Conservation (phyloP, 106 monocot genomes). For the Hemerocallis citrina region DNA sequence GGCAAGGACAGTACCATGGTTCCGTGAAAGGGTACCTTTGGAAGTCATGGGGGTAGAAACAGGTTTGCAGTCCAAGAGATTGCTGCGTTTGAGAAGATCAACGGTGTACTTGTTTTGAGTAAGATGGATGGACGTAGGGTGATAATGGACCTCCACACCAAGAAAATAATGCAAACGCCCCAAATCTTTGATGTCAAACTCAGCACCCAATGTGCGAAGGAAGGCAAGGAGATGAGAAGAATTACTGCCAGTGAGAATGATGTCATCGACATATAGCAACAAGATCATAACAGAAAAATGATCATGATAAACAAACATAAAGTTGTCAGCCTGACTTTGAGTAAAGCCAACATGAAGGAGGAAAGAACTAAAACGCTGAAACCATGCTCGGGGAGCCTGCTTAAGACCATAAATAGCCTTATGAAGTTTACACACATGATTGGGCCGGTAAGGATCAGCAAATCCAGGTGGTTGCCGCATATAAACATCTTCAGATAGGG, state of each 20-base stretch:
- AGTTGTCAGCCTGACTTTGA: neutral
- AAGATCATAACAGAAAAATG: neutral
- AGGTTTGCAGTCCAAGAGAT: neutral
- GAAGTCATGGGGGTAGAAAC: neutral
- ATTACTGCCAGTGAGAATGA: neutral
- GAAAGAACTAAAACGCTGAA: neutral
- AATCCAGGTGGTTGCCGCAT: neutral
- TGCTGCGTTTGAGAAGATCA: neutral
- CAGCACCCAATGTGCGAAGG: neutral
- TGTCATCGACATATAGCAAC: conserved; percentile 1
- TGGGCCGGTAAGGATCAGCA: neutral
- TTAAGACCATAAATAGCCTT: neutral
- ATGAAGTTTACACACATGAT: neutral
- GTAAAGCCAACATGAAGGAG: neutral
- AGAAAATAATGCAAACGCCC: neutral
- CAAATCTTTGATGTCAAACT: neutral
- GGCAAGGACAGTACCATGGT: neutral
- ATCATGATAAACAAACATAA: neutral
- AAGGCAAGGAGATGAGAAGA: neutral
- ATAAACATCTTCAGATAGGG: too few species aligned
- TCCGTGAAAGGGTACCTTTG: neutral
- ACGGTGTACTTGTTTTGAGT: neutral
- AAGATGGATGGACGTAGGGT: neutral
- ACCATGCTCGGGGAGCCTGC: neutral
- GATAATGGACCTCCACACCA: neutral